Evolutionary conservation across 139 green algal genomes (phyloP), one percentile per base, ranked within the genome.

Genomic region (Choricystis sp.): DNA sequence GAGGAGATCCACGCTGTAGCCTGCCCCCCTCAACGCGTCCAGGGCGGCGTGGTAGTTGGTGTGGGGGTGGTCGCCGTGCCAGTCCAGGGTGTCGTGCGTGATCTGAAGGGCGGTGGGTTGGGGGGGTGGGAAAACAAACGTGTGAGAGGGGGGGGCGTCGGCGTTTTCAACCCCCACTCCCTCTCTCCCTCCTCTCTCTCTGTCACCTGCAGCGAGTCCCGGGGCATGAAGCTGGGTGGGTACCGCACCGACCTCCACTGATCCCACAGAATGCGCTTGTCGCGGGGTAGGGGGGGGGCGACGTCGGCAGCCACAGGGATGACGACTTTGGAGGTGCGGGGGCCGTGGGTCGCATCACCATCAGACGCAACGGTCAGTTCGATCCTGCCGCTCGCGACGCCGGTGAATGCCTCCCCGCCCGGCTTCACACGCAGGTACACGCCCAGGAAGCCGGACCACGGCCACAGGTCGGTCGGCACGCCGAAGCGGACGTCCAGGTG

Each of bases 11-110:
- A 90, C 26, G 59, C 76, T 91, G 68, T 85, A 94, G 14, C 89
- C 87, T 3, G 62, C 68, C 19, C 86, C 71, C 0, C 63, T 72
- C 55, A 21, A 52, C 22, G 30, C 23, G 23, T 57, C 40, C 9
- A 52, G 16, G 20, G 4, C 26, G 25, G 1, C 31, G 74, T 98
- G 88, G 77, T 81, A 98, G 77, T 98, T 98, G 69, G 92, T 98
- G 79, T 91, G 85, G 0, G 83, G 88, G 74, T 97, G 91, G 79
- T 99, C 93, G 21, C 93, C 93, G 69, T 99, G 90, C 93, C 93
- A 99, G 78, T 99, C 93, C 74, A 99, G 74, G 57, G 98, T 90
- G 76, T 99, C 93, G 63, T 77, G 59, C 60, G 30, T 14, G 28
- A 75, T 74, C 29, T n/a, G n/a, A n/a, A n/a, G n/a, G n/a, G n/a